Evolutionary conservation across 2,329 filamentous ascomycete genomes (phyloP), one percentile per base, ranked within the genome.

Genomic region (Leptographium procerum): DNA sequence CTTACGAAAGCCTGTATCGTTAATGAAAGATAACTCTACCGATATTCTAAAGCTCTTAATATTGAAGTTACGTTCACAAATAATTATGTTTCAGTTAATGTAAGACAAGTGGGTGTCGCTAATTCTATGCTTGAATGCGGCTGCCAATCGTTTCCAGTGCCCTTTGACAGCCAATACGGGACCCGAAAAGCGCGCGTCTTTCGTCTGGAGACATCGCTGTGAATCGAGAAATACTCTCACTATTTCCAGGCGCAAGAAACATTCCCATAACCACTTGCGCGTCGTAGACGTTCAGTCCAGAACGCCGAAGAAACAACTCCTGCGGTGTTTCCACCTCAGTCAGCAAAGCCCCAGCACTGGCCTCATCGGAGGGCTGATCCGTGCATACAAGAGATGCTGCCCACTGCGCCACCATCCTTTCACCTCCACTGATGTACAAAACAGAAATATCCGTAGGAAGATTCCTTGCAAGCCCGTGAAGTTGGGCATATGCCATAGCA

Each of bases 251-350:
- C 1, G 19, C 45, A 2, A 1, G 76, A 14, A 83, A 59, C n/a
- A 69, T 67, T 1, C 71, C 72, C 36, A 88, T 70, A 1, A 89
- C 73, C 11, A 75, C 74, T 67, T 90, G 87, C 3, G 88, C 87
- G 2, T 86, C 87, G 67, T 83, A 89, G 0, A 81, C 78, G 68
- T 91, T 91, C 66, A 90, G 69, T 0, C 88, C 88, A 1, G 79
- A 77, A 28, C 76, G 74, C 16, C 86, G 76, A 28, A 91, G 73
- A 61, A 88, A 87, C 11, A 82, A 52, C 67, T 91, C 88, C 84
- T 84, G 88, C 36, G 73, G 68, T 1, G 84, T 85, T 69, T 89
- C 86, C 0, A 82, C 78, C 19, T 80, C 69, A 9, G 80, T 65
- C 33, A 83, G 66, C 33, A 68, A 58, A 1, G 65, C 61, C 33